Evolutionary conservation across 1,284 basidiomycete species (phyloP), one percentile per base, ranked within the genome.

Genomic region (Pseudozyma hubeiensis): DNA sequence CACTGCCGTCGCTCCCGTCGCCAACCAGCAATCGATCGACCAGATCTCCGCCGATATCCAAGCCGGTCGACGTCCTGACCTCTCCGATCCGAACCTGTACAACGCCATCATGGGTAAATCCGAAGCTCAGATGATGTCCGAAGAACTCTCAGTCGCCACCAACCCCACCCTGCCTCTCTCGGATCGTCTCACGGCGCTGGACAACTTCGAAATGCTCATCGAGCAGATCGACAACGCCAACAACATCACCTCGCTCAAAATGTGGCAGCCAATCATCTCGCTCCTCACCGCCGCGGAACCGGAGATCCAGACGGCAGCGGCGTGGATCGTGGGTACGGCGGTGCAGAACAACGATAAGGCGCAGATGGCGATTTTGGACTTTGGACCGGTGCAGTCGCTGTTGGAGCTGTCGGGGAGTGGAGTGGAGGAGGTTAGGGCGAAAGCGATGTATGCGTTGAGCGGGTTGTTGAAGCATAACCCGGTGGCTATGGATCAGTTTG

Each of bases 191-290:
- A 87, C 88, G 17, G 94, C 96, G 0, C 87, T 98, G 77, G 96
- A 99, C 86, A 90, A 98, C 84, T 88, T 98, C 57, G 97, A 99
- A 86, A 94, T 98, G 94, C 87, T 98, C 30, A 89, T 97, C 72
- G 94, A 98, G 84, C 89, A 90, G 48, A 93, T 99, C 61, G 96
- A 99, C 82, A 99, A 99, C 84, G 95, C 96, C 3, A 97, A 94
- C 83, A 91, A 98, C 86, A 88, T 99, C 53, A 89, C 89, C 58
- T 90, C 90, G 59, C 86, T 98, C 78, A 89, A 90, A 66, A 90
- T 99, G 86, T 98, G 96, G 95, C 88, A 89, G 53, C 90, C 92
- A 0, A 83, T 99, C 3, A 89, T 95, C 43, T 81, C 84, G 5
- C 87, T 97, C 9, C 84, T 95, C 1, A 87, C 89, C 5, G 82